Evolutionary conservation across 2,329 filamentous ascomycete species (phyloP), one percentile per base, ranked within the genome.

Genomic region (Corynespora cassiicola): DNA sequence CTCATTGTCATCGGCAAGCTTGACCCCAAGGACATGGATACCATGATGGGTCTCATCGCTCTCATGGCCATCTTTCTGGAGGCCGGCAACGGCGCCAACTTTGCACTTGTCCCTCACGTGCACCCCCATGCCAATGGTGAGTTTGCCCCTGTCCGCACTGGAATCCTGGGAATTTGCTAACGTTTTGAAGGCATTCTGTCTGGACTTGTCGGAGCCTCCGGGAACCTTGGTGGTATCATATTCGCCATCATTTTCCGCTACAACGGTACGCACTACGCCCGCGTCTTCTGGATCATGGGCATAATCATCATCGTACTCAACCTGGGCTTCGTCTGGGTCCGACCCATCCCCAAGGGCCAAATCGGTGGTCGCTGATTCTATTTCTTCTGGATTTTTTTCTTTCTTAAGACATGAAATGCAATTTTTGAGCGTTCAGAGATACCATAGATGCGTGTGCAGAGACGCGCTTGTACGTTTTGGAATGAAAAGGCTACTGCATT

Each of bases 211-310:
- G 91, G 91, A 7, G 90, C 87, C 0, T 76, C 80, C 7, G 90
- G 91, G 1, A 96, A 96, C 58, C 68, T 96, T 7, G 91, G 91
- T 4, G 91, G 91, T 9, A 82, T 96, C 34, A 67, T 95, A 31
- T 95, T 94, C 58, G 86, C 89, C 14, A 81, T 95, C 61, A 82
- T 90, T 60, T 95, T 92, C 75, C 77, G 89, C 32, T 94, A 91
- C 69, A 75, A 80, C 31, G 83, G 82, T 5, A 80, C 72, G 2
- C 70, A 86, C 58, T 95, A 90, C 59, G 81, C 76, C 8, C 82
- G 77, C 63, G 81, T 81, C 0, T 81, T 95, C 47, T 94, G 88
- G 88, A 85, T 95, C 42, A 90, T 92, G 58, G 90, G 90, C 3
- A 74, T 85, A 24, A 84, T 95, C 14, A 81, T 82, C 49, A 82